Evolutionary conservation across 305 asterid species (phyloP), one percentile per base, ranked within the genome.

Genomic region (Fraxinus xanthoxyloides): DNA sequence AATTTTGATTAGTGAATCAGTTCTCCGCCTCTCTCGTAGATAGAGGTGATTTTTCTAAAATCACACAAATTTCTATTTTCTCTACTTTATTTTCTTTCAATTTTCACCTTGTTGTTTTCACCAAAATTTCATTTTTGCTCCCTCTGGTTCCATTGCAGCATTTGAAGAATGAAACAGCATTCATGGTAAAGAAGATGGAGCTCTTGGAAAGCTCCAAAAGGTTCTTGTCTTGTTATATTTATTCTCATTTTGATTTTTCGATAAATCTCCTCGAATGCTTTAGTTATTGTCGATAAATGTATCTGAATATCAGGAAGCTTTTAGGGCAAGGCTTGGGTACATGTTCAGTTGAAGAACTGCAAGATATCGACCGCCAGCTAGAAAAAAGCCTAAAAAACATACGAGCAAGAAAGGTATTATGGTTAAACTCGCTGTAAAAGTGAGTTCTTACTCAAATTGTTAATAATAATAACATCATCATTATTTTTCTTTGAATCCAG

Each of bases 331-430:
- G 88, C 73, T 75, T 94, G 31, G 92, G 84, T 24, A 73, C 83
- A n/a, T 89, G 92, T 82, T 88, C 97, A 5, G 0, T 88, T 56
- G 84, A 89, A 72, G 97, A 94, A 85, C 90, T 94, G 81, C 90
- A 88, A 63, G 91, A 92, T 82, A 89, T 91, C 19, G 93, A 88
- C 7, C 75, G 34, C 30, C 95, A 90, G 83, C 90, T 93, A 0
- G 90, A 93, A 77, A 88, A 61, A 84, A 92, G 93, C 91, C 91
- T 93, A 0, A 80, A 78, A 73, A 91, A 76, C 59, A 87, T 94
- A 85, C 82, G 93, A 83, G 82, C 85, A 23, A 88, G 87, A 85
- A 94, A 92, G 97, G 98, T 91, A 87, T 24, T 2, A 63, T 23
- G 31, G 34, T 63, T 3, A 40, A 21, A 28, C 30, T 4, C 70